Evolutionary conservation across 257 asterid genomes (phyloP).

Genomic region (Solanum tarapatanum): DNA sequence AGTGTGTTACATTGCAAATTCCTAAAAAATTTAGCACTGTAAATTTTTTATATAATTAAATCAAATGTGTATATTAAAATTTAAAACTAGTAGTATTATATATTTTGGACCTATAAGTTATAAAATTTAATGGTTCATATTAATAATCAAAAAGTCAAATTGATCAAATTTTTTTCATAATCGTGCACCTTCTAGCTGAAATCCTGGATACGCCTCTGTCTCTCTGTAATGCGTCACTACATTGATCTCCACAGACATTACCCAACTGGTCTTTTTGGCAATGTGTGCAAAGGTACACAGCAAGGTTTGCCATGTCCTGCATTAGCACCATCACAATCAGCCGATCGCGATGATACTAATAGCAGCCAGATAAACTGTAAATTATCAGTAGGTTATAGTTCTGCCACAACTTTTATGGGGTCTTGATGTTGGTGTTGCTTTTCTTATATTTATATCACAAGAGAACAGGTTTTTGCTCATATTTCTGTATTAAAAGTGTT

Average conservation of each 20-base stretch:
- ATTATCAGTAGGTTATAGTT: background rate
- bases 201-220: no score
- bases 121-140: no score
- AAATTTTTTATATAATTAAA: no score
- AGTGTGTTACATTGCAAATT: no score
- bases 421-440: background rate
- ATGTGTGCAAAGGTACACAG: background rate
- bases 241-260: background rate
- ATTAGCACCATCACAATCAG: background rate
- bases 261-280: slow-evolving; percentile 6
- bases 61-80: no score
- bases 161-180: no score
- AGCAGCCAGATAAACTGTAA: background rate
- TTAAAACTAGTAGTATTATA: no score
- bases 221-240: background rate
- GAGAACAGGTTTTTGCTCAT: background rate
- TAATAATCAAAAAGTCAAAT: no score
- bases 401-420: background rate
- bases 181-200: no score
- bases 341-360: background rate
- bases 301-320: background rate
- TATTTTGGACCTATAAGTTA: no score
- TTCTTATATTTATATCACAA: background rate
- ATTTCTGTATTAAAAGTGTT: background rate
- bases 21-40: no score